phyloP scores from a whole-genome alignment of 2,329 filamentous ascomycete genomes.

The Volutella citrinella region DNA sequence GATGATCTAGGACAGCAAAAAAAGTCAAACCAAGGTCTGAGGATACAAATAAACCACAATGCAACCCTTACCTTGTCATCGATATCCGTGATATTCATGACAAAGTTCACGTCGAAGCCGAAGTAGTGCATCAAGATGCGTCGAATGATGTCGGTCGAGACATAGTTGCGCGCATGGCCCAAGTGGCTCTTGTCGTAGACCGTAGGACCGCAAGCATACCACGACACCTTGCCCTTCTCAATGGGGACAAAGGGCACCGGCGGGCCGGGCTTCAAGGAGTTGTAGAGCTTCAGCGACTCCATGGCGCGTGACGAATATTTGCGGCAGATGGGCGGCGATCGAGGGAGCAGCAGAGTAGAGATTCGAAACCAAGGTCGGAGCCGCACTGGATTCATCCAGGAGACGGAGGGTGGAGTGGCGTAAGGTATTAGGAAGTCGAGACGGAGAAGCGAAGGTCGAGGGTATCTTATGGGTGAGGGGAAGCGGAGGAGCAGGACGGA shows the following conservation, averaged over 20 bases:
- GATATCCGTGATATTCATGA: conserved; percentile 91
- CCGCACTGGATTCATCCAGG: conserved; percentile 37
- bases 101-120: conserved; percentile 76
- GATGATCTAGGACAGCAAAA: conserved; percentile 58
- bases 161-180: conserved; percentile 85
- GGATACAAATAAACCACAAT: conserved; percentile 1
- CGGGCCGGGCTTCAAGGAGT: conserved; percentile 69
- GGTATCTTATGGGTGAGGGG: conserved; percentile 13
- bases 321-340: conserved; percentile 26
- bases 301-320: conserved; percentile 38
- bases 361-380: conserved; percentile 26
- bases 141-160: conserved; percentile 83
- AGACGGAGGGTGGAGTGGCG: conserved; percentile 10
- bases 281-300: conserved; percentile 70
- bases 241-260: conserved; percentile 74
- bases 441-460: conserved; percentile 15
- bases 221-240: conserved; percentile 68
- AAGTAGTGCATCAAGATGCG: conserved; percentile 83
- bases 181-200: conserved; percentile 80
- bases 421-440: conserved; percentile 8
- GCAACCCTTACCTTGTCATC: conserved; percentile 61
- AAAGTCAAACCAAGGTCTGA: no score
- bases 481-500: no score
- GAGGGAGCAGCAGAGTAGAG: conserved; percentile 20
- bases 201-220: conserved; percentile 89